Evolutionary conservation across 2,329 filamentous ascomycete species (phyloP), one percentile per base, ranked within the genome.

Genomic region (Dactylellina parvicollis): DNA sequence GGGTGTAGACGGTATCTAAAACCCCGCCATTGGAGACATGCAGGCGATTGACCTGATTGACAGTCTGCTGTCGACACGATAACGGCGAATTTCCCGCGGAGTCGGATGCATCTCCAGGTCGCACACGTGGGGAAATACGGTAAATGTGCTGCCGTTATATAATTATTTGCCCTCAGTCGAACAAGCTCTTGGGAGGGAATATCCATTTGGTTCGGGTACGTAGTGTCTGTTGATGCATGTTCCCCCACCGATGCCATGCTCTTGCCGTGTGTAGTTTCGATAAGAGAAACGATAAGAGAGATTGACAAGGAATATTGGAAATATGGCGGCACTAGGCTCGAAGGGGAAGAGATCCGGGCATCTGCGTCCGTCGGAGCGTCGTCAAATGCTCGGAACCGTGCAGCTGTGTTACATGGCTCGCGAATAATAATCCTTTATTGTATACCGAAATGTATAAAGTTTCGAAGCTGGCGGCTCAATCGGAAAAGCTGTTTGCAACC

Each of bases 251-350:
- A 22, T 30, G 22, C 10, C 5, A 8, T 22, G 20, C 8, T 30
- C 46, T 30, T 30, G 5, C 26, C 14, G 26, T 44, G n/a, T 20
- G 40, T 22, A 26, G 5, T 22, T 5, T 38, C 22, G 55, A 59
- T 60, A 46, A 69, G 46, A 55, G 44, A 38, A 49, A 9, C 55
- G 64, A 69, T 69, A 69, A 69, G 64, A 9, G 16, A 14, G 44
- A 32, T 69, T 69, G 64, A 55, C 62, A 59, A 50, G 52, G 44
- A 42, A 52, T 50, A 69, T 69, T 54, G 42, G 32, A 69, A 52
- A 69, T 60, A 55, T 22, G 28, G 52, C 4, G 52, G 55, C 22
- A 61, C 64, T 69, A 69, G 47, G 22, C 64, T 52, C 12, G 55
- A 69, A 69, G 64, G 55, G 26, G 38, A 47, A 20, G 9, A 30